Conservation (phyloP, 257 asterid species). For the Parsonsia alboflavescens region DNA sequence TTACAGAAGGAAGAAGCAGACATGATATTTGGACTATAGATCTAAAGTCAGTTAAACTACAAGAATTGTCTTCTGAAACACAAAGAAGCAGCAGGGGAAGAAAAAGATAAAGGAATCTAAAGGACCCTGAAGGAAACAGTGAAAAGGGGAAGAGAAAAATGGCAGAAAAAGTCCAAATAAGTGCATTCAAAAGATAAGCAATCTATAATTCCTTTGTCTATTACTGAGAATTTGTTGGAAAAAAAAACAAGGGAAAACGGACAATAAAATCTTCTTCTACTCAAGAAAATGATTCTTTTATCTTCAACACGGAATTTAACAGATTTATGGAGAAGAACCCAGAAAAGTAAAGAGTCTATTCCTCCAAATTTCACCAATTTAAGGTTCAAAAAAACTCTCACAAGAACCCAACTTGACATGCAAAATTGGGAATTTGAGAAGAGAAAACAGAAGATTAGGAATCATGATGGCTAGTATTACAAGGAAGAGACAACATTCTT, state of each 20-base stretch:
- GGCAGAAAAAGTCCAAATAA: constrained; percentile 13
- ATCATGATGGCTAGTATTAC: background rate
- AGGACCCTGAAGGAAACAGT: background rate
- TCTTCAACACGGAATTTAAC: background rate
- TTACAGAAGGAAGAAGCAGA: background rate
- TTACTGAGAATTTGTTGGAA: background rate
- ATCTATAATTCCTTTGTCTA: constrained; percentile 4
- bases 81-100: background rate
- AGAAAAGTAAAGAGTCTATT: background rate
- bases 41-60: constrained; percentile 9
- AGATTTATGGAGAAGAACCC: too few species aligned
- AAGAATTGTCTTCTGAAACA: background rate
- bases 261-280: background rate
- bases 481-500: constrained; percentile 8
- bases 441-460: constrained; percentile 4
- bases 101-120: background rate
- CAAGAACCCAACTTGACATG: constrained; percentile 8
- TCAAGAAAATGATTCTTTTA: background rate
- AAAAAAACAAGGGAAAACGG: background rate
- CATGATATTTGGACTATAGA: background rate
- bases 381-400: background rate
- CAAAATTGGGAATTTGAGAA: constrained; percentile 7
- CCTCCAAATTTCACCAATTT: background rate
- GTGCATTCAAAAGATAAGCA: constrained; percentile 8
- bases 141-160: background rate